phyloP scores from a whole-genome alignment of 139 green algal species.

The Auxenochlorella pyrenoidosa region DNA sequence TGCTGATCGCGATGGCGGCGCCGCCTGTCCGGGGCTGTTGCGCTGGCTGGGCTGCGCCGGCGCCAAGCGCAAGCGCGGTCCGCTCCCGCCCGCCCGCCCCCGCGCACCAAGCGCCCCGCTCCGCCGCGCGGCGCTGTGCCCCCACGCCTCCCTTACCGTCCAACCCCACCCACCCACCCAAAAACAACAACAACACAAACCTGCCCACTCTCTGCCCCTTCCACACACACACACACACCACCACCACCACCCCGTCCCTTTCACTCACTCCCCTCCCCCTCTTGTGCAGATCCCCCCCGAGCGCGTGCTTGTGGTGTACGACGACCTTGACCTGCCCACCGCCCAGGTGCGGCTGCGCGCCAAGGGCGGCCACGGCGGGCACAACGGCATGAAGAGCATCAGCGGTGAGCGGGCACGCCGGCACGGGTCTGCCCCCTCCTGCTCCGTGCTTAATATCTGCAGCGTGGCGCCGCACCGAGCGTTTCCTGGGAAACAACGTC shows the following conservation, averaged over 20 bases:
- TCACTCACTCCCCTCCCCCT: not conserved
- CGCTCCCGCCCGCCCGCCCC: not conserved
- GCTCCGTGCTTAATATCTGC: not conserved
- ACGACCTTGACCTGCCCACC: constrained; percentile 85
- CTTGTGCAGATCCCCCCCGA: constrained; percentile 45
- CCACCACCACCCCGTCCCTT: not conserved
- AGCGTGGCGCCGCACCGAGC: no score
- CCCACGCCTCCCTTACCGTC: no score
- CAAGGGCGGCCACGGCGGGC: constrained; percentile 90
- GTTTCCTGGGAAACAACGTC: no score
- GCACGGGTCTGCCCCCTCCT: not conserved
- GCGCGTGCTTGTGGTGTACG: constrained; percentile 80
- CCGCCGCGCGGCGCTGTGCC: not conserved
- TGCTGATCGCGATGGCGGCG: not conserved
- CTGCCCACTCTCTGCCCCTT: no score
- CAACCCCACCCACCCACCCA: no score
- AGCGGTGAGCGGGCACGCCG: not conserved
- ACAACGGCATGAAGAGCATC: constrained; percentile 95
- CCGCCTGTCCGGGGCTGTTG: no score
- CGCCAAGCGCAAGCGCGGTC: no score
- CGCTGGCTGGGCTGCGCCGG: no score
- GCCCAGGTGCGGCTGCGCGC: constrained; percentile 69
- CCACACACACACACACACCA: not conserved
- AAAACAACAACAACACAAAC: no score
- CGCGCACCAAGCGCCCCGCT: no score